Percentiles rank a stretch among this genome's conserved stretches.
These are phyloP conservation scores for Paraphaeosphaeria minitans DNA, from an alignment of 2,329 filamentous ascomycete species.

Conservation along the genomic window DNA sequence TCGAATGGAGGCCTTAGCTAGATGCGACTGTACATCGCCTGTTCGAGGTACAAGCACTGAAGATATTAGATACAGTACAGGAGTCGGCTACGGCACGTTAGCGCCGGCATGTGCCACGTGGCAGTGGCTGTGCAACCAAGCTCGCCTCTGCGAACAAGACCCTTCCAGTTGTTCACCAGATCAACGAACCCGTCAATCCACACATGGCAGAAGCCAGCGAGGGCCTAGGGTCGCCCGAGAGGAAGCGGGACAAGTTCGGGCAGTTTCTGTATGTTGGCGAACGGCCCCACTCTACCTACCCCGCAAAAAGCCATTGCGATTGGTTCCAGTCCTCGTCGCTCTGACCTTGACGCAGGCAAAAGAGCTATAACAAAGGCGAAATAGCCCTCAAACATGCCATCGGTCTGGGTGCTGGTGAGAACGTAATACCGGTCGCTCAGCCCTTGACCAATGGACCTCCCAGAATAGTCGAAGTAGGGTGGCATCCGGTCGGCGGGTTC, in stretches of 20 bases:
- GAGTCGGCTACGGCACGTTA: not conserved
- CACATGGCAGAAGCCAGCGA: slow-evolving; percentile 12
- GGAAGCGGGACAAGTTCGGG: slow-evolving; percentile 13
- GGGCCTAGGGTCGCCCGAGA: slow-evolving; percentile 5
- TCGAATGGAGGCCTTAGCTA: not conserved
- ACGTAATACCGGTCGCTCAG: slow-evolving; percentile 51
- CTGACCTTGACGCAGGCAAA: slow-evolving; percentile 15
- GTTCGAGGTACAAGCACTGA: not conserved
- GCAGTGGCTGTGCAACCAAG: slow-evolving; percentile 12
- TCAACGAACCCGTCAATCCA: not conserved
- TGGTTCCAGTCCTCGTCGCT: not conserved
- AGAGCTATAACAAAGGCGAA: slow-evolving; percentile 44
- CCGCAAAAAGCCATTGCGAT: not conserved
- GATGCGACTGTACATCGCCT: not conserved
- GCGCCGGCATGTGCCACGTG: slow-evolving; percentile 11
- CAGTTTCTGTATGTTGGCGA: slow-evolving; percentile 16
- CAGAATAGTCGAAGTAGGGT: slow-evolving; percentile 60
- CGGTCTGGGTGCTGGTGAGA: slow-evolving; percentile 53
- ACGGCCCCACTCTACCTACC: slow-evolving; percentile 5
- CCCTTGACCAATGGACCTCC: slow-evolving; percentile 46
- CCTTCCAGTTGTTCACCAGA: not conserved
- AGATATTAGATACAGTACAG: too few species aligned
- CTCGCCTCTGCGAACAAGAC: not conserved
- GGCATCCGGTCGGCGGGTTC: slow-evolving; percentile 63
- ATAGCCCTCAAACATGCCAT: slow-evolving; percentile 51